phyloP scores from a whole-genome alignment of 441 rosid genomes.

The Corymbia citriodora region DNA sequence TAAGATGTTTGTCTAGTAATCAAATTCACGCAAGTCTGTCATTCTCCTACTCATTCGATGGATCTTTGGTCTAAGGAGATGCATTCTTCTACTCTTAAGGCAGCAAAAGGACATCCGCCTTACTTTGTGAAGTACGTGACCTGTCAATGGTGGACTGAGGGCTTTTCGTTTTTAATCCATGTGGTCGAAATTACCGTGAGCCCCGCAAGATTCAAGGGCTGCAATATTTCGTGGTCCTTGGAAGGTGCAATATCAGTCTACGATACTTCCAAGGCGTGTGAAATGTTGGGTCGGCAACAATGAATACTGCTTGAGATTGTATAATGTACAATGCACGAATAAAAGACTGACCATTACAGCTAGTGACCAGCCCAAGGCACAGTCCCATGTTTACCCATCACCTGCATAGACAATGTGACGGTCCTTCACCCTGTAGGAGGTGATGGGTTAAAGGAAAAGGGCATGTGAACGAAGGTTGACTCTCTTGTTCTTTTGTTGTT shows the following conservation, averaged over 20 bases:
- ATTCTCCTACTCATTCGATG: background rate
- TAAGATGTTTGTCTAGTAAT: background rate
- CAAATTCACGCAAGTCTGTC: background rate
- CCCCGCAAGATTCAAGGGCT: background rate
- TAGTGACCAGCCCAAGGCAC: background rate
- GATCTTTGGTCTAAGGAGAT: background rate
- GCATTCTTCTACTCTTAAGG: background rate
- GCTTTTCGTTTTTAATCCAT: background rate
- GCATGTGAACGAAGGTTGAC: background rate
- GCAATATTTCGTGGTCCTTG: background rate
- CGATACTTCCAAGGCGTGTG: background rate
- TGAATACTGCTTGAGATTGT: background rate
- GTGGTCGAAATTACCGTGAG: background rate
- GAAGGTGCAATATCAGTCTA: background rate
- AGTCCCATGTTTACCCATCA: background rate
- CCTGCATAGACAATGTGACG: background rate
- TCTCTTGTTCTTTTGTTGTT: background rate
- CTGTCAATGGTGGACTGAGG: background rate
- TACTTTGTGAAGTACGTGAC: background rate
- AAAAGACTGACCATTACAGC: background rate
- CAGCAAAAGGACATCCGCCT: background rate
- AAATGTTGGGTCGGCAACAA: background rate
- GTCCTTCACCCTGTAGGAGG: background rate
- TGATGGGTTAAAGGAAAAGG: background rate
- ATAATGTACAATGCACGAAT: background rate